Evolutionary conservation across 2,329 filamentous ascomycete genomes (phyloP), one percentile per base, ranked within the genome.

Genomic region (Coleophoma eucalyptorum): DNA sequence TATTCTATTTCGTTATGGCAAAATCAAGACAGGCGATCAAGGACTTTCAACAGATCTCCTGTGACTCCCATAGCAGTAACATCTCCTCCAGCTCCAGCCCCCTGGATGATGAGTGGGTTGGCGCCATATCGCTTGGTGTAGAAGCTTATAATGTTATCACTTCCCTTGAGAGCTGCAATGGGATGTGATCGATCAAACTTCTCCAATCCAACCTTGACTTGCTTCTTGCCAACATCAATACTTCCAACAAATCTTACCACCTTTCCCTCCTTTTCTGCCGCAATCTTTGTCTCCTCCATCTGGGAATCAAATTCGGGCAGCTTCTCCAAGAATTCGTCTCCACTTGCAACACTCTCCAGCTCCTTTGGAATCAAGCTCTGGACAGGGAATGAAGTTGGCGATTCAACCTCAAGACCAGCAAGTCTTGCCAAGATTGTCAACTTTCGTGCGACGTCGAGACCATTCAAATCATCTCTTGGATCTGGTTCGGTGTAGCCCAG

Each of bases 121-220:
- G 77, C 80, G 52, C 91, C 91, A 67, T 99, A 99, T 63, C 94
- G 81, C 78, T 95, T 88, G 5, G 94, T 99, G 73, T 97, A 96
- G 77, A 99, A 97, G 76, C 87, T 96, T 67, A 99, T 96, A 68
- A 99, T 96, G 76, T 99, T 99, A 69, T 97, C 94, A 69, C 92
- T 97, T 34, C 94, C 94, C 80, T 96, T 96, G 51, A 99, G 78
- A 44, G 89, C 87, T 13, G 94, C 94, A 72, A 99, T 97, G 12
- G 94, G 89, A 66, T 95, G 90, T 54, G 87, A 89, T 61, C 83
- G 83, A 59, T 96, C 91, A 61, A 91, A 92, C 72, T 87, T 89
- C 78, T 97, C 87, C 58, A 99, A 73, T 2, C 94, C 93, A 51
- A 99, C 94, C 76, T 92, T 95, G 68, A 97, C 88, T 60, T 84